Percentiles rank a stretch among this genome's conserved stretches.
Evolutionary conservation across 768 basidiomycete species (phyloP).

Genomic region (Cystoderma amianthinum): DNA sequence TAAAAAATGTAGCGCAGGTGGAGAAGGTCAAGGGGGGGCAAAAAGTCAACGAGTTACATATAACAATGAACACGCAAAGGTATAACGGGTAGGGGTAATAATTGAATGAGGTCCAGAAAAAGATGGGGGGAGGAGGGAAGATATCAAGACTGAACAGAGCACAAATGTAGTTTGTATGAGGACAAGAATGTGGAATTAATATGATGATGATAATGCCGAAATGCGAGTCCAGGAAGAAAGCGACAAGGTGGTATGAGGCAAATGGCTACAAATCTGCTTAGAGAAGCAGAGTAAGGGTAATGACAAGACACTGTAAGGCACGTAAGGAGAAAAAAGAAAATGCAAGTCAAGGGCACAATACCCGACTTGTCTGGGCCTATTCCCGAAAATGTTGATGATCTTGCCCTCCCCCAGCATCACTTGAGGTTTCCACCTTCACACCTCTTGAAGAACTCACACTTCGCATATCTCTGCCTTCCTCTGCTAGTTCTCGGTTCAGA

Average conservation of each 20-base stretch:
- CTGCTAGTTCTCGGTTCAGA: conserved; percentile 71
- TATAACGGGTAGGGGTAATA: too few relatives aligned
- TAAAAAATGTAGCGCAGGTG: background rate
- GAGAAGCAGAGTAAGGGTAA: background rate
- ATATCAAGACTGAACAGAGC: conserved; percentile 6
- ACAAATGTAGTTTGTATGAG: conserved; percentile 3
- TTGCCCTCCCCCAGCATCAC: conserved; percentile 40
- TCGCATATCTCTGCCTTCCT: conserved; percentile 85
- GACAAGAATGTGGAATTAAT: conserved; percentile 4
- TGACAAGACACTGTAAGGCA: background rate
- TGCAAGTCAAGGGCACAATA: background rate
- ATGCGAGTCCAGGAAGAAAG: background rate
- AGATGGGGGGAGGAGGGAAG: background rate
- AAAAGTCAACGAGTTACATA: too few relatives aligned
- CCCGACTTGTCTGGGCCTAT: background rate
- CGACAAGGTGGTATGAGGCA: background rate
- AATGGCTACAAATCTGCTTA: background rate
- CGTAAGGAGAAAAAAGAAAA: conserved; percentile 2
- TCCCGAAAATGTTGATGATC: conserved; percentile 13
- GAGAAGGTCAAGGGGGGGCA: conserved; percentile 1
- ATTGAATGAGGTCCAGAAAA: background rate
- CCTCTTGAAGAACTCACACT: conserved; percentile 78
- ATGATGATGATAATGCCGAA: background rate
- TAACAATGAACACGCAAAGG: too few relatives aligned
- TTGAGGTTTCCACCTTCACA: conserved; percentile 67